These are phyloP conservation scores for Aspergillus pseudoglaucus DNA, from an alignment of 2,329 filamentous ascomycete genomes.

Conservation along the genomic window DNA sequence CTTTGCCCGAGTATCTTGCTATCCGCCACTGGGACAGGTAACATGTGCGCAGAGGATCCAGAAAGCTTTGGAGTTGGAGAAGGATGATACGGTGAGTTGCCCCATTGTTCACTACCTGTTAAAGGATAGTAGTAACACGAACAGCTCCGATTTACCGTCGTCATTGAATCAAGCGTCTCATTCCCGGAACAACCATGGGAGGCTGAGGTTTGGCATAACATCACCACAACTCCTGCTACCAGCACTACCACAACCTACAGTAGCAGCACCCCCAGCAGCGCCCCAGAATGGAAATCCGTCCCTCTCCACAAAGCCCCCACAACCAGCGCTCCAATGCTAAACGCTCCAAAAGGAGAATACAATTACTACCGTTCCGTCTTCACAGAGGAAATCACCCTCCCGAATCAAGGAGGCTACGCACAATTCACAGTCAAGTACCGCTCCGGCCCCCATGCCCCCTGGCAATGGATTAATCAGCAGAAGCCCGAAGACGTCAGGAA, in stretches of 20 bases:
- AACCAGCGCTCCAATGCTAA: conserved; percentile 23
- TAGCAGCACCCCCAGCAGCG: not conserved
- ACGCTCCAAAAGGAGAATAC: conserved; percentile 12
- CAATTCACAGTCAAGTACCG: conserved; percentile 42
- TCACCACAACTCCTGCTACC: conserved; percentile 40
- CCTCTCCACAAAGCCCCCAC: conserved; percentile 42
- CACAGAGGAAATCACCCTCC: conserved; percentile 23
- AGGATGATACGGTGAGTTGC: conserved; percentile 20
- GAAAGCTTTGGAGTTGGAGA: conserved; percentile 14
- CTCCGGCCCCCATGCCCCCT: conserved; percentile 28
- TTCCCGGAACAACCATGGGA: conserved; percentile 59
- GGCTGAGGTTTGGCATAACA: conserved; percentile 68
- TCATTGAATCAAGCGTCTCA: conserved; percentile 59
- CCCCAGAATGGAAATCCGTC: conserved; percentile 49
- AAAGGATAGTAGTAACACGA: conserved; percentile 8
- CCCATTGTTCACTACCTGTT: not conserved
- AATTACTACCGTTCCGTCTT: conserved; percentile 31
- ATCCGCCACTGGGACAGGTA: conserved; percentile 69
- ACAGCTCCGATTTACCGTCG: conserved; percentile 57
- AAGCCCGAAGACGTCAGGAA: conserved; percentile 32
- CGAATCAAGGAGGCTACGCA: conserved; percentile 21
- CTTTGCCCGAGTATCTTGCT: conserved; percentile 53
- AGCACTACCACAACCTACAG: conserved; percentile 33
- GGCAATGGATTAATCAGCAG: conserved; percentile 42
- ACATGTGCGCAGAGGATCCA: conserved; percentile 50